These are phyloP conservation scores for Leucoagaricus sp. DNA, from an alignment of 1,284 basidiomycete genomes.

Conservation along the genomic window DNA sequence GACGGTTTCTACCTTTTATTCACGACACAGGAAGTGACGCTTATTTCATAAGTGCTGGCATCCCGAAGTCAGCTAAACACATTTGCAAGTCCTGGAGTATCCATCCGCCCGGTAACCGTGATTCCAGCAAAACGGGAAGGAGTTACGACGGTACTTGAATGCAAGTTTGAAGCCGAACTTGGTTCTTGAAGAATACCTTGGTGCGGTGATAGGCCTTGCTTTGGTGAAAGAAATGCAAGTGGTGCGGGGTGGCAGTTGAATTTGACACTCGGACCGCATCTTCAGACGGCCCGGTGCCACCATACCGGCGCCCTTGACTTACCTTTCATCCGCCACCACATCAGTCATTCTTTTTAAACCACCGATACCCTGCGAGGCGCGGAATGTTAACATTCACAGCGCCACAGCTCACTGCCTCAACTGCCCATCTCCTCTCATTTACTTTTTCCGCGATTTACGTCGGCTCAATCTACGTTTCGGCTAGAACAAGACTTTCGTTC, in stretches of 20 bases:
- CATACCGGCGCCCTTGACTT: too few relatives aligned
- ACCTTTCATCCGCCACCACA: too few relatives aligned
- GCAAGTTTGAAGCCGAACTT: neutral
- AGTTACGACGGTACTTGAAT: neutral
- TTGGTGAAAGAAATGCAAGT: too few relatives aligned
- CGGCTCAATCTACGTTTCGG: slow-evolving; percentile 63
- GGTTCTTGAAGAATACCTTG: too few relatives aligned
- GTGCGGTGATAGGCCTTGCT: too few relatives aligned
- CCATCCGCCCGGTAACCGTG: neutral
- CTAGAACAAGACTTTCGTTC: slow-evolving; percentile 41
- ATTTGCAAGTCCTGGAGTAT: neutral
- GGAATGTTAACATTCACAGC: slow-evolving; percentile 10
- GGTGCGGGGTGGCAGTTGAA: too few relatives aligned
- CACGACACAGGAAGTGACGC: neutral
- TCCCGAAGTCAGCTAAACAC: slow-evolving; percentile 2
- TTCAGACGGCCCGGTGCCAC: too few relatives aligned
- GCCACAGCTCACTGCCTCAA: slow-evolving; percentile 30
- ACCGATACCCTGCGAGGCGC: too few relatives aligned
- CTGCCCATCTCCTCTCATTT: slow-evolving; percentile 50
- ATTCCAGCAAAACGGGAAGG: neutral
- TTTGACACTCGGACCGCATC: too few relatives aligned
- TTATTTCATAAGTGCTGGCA: neutral
- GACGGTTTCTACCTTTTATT: too few relatives aligned
- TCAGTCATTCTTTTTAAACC: neutral
- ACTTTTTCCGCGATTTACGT: slow-evolving; percentile 57